phyloP scores from a whole-genome alignment of 108 stramenopile species.

The Skeletonema tropicum region DNA sequence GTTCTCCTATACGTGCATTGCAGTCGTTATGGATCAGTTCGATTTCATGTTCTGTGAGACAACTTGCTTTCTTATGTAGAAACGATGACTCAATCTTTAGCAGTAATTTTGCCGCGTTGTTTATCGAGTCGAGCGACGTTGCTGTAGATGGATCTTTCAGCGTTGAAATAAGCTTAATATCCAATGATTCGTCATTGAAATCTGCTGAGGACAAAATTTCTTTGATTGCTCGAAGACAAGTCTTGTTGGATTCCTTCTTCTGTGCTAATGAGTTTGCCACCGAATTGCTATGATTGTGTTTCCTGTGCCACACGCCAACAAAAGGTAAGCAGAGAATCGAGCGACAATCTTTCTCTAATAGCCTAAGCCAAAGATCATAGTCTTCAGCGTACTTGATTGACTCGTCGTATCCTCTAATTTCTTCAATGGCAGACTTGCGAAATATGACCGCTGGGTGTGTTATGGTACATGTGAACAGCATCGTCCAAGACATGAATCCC shows the following conservation, averaged over 20 bases:
- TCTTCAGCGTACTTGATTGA: conserved; percentile 37
- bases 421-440: conserved; percentile 21
- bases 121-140: conserved; percentile 6
- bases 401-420: conserved; percentile 35
- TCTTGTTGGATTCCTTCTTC: conserved; percentile 30
- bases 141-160: conserved; percentile 35
- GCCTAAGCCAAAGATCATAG: conserved; percentile 58
- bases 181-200: not conserved
- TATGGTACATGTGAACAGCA: conserved; percentile 48
- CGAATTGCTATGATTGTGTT: conserved; percentile 33
- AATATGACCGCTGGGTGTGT: conserved; percentile 48
- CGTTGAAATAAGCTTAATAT: conserved; percentile 17
- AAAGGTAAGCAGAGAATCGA: conserved; percentile 37
- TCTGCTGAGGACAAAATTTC: not conserved
- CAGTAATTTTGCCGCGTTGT: conserved; percentile 36
- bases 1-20: conserved; percentile 36
- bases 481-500: conserved; percentile 51
- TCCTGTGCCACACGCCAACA: conserved; percentile 53
- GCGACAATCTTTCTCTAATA: conserved; percentile 9
- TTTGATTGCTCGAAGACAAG: conserved; percentile 17
- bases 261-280: conserved; percentile 7
- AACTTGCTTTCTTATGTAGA: conserved; percentile 9
- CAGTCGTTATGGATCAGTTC: conserved; percentile 37
- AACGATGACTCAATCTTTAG: conserved; percentile 25
- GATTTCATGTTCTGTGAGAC: conserved; percentile 32